Evolutionary conservation across 192 early-diverging fungal species (phyloP), one percentile per base, ranked within the genome.

Genomic region (Chytriomyces sp.): DNA sequence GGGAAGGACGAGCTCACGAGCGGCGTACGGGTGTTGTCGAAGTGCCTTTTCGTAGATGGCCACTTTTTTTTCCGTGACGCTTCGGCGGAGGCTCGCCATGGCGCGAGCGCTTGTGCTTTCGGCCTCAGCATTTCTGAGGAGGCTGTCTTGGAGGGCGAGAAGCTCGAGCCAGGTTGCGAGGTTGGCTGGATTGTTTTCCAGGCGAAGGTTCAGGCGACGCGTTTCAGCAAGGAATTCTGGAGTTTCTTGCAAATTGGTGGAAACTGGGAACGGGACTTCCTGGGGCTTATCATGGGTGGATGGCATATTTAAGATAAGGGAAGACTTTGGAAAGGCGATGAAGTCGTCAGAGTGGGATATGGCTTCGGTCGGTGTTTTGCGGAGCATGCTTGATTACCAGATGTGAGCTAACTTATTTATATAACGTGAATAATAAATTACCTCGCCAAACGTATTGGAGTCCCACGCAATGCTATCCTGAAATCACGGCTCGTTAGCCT

Each of bases 1-100:
- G 25, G 71, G 56, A 17, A 53, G 30, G 22, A 78, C 25, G 26
- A 85, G 73, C 28, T 57, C 22, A 17, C 76, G 67, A 40, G 68
- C 37, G 12, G 67, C 30, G 5, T 77, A 77, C 0, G 78, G 37
- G 34, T 64, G 58, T 38, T 72, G 38, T 39, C 64, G 10, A 22
- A 85, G 32, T 2, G 84, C 84, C 37, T 76, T 75, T 71, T 81
- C 78, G 39, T 72, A 78, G 26, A 85, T 85, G 19, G 77, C 41
- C 22, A 84, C 40, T 52, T 81, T 82, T 54, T 77, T 83, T 41
- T 80, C 78, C 59, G 63, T 62, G 33, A 84, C 61, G 14, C 74
- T 73, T 32, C 44, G 39, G 2, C 26, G 6, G 25, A 77, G 53
- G 5, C 26, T 38, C 22, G 30, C 33, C 25, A 22, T n/a, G 19